Percentiles rank a stretch among this genome's conserved stretches.
phyloP scores from a whole-genome alignment of 768 basidiomycete genomes.

The Lyophyllum decastes region DNA sequence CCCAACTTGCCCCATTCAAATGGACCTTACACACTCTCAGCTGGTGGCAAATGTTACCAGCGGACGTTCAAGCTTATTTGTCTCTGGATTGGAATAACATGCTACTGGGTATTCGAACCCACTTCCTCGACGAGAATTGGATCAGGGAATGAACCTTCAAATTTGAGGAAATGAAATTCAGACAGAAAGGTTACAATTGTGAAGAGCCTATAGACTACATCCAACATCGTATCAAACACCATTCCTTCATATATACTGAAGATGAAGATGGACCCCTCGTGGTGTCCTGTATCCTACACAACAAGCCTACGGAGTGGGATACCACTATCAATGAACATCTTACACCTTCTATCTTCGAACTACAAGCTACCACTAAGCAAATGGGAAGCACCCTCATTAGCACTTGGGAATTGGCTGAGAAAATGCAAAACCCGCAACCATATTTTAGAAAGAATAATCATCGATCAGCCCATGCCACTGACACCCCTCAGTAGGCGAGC shows the following conservation, averaged over 20 bases:
- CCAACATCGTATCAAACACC: background rate
- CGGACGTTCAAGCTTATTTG: background rate
- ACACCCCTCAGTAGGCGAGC: background rate
- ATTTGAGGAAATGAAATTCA: slow-evolving; percentile 20
- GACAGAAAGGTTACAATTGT: background rate
- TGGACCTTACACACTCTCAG: background rate
- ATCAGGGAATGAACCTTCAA: slow-evolving; percentile 2
- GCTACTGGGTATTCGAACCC: slow-evolving; percentile 4
- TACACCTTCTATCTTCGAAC: background rate
- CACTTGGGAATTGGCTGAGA: background rate
- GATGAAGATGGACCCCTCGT: background rate
- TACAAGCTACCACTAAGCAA: background rate
- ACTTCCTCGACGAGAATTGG: slow-evolving; percentile 16
- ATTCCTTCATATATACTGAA: background rate
- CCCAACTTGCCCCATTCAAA: background rate
- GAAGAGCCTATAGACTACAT: background rate
- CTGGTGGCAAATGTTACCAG: background rate
- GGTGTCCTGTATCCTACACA: background rate
- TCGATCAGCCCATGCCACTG: background rate
- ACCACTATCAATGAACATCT: background rate
- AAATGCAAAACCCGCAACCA: background rate
- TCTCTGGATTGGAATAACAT: slow-evolving; percentile 7
- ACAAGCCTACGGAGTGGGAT: background rate
- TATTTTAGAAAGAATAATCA: background rate
- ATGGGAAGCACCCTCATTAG: background rate